Base-by-base conservation (phyloP, 2,329 filamentous ascomycete genomes). In the Cryphonectria parasitica region DNA sequence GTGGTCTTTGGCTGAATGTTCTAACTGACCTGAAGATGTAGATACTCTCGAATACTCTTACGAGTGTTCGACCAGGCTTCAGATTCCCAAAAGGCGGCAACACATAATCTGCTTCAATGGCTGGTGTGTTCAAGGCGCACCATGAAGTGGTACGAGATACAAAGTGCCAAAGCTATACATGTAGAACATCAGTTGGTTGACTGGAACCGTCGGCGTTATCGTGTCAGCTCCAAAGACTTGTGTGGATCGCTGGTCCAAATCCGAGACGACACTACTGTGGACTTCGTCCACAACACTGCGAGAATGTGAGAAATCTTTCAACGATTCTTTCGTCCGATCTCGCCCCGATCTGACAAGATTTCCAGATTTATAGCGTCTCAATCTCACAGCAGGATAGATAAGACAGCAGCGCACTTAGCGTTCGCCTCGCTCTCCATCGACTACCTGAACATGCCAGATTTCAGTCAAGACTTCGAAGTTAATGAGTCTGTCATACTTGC, bases 61-160 rank as follows among this genome's bases (percentile, higher is more conserved):
- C 34, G 67, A 17, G 43, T 68, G 11, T 43, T 61, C 17, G 69
- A 80, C 10, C 52, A 15, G 11, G 49, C 62, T 25, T 66, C n/a
- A 68, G 61, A 25, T 79, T 73, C 75, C 79, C 77, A 71, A 80
- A 78, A 69, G 74, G 74, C 28, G 75, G 71, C 67, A 71, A 10
- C 54, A 65, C 62, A 36, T 28, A 73, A 67, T 54, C 67, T 84
- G 7, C 72, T 84, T 13, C 77, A 80, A 1, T 83, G 80, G 81
- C 75, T 83, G 13, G 76, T 79, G 5, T 82, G 78, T 71, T 78
- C 80, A 4, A 81, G 79, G 69, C 73, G 81, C 22, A 76, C 82
- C 0, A 73, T 83, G 17, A 80, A 79, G 66, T 81, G 79, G 81
- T 75, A 79, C 62, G 82, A 83, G 70, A 78, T 83, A n/a, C 82